Evolutionary conservation across 2,329 filamentous ascomycete genomes (phyloP).

Genomic region (Cercospora sesami): DNA sequence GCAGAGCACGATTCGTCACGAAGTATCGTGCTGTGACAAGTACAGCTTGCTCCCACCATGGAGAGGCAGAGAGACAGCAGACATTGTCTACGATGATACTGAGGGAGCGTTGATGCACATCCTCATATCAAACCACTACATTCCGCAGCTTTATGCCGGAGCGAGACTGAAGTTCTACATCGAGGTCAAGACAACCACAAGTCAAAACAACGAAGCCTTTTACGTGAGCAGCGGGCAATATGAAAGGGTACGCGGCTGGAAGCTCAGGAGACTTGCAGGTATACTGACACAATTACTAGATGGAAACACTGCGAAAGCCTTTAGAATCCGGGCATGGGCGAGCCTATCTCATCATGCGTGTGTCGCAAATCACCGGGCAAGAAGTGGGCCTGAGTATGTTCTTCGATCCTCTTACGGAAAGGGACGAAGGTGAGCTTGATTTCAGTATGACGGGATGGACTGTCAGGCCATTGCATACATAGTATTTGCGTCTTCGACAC

Average conservation of each 20-base stretch:
- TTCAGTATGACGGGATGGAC: neutral
- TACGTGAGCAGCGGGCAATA: neutral
- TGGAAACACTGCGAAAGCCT: neutral
- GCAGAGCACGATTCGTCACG: neutral
- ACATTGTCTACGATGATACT: neutral
- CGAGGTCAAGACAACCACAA: neutral
- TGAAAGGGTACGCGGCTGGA: neutral
- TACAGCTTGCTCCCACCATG: neutral
- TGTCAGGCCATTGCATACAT: neutral
- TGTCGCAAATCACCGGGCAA: neutral
- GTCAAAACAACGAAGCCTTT: neutral
- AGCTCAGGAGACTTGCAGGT: neutral
- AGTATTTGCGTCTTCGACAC: neutral
- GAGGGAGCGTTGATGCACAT: neutral
- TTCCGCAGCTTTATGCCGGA: neutral
- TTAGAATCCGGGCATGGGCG: neutral
- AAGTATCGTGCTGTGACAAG: neutral
- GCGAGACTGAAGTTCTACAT: neutral
- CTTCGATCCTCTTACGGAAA: neutral
- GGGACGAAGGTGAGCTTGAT: neutral
- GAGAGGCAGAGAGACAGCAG: neutral
- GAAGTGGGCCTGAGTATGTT: neutral
- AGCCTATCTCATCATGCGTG: neutral
- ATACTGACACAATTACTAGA: neutral
- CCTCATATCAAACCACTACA: neutral